These are phyloP conservation scores for Nyctanthes arbortristis DNA, from an alignment of 257 asterid species.

Conservation along the genomic window DNA sequence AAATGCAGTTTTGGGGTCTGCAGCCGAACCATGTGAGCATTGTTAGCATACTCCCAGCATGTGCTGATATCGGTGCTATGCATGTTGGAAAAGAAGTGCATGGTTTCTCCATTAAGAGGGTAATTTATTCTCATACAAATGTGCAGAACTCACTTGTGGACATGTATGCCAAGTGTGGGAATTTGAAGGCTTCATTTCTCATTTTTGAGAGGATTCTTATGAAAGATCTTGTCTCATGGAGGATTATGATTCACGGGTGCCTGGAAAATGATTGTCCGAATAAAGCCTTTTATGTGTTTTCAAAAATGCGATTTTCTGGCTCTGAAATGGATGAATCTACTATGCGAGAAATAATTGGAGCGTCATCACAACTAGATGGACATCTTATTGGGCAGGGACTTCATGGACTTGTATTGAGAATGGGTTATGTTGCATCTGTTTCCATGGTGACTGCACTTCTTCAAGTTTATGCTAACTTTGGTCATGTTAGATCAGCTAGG, in stretches of 20 bases:
- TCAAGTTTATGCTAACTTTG: conserved; percentile 59
- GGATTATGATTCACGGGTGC: conserved; percentile 58
- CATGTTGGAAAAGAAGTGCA: conserved; percentile 67
- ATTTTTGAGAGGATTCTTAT: conserved; percentile 48
- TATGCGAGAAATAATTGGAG: conserved; percentile 46
- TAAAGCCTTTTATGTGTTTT: conserved; percentile 47
- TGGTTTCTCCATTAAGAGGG: conserved; percentile 52
- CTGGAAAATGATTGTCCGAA: conserved; percentile 42
- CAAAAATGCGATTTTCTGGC: conserved; percentile 41
- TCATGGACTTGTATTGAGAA: conserved; percentile 55
- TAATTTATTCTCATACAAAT: conserved; percentile 28
- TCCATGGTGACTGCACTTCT: conserved; percentile 63
- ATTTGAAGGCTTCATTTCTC: conserved; percentile 41
- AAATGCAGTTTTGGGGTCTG: conserved; percentile 48
- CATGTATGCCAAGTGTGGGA: conserved; percentile 71
- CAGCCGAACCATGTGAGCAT: conserved; percentile 61
- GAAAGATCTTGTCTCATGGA: conserved; percentile 81
- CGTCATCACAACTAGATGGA: conserved; percentile 44
- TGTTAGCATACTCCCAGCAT: conserved; percentile 63
- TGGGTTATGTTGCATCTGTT: conserved; percentile 43
- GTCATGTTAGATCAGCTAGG: conserved; percentile 51
- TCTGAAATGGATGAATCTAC: conserved; percentile 52
- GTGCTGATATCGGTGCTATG: conserved; percentile 56
- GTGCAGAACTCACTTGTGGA: conserved; percentile 56
- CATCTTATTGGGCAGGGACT: conserved; percentile 41